A percentile compares a stretch with the other conserved stretches of the same genome.
These are phyloP conservation scores for Trichoderma reesei DNA, from an alignment of 495 filamentous ascomycete species.

Conservation along the genomic window DNA sequence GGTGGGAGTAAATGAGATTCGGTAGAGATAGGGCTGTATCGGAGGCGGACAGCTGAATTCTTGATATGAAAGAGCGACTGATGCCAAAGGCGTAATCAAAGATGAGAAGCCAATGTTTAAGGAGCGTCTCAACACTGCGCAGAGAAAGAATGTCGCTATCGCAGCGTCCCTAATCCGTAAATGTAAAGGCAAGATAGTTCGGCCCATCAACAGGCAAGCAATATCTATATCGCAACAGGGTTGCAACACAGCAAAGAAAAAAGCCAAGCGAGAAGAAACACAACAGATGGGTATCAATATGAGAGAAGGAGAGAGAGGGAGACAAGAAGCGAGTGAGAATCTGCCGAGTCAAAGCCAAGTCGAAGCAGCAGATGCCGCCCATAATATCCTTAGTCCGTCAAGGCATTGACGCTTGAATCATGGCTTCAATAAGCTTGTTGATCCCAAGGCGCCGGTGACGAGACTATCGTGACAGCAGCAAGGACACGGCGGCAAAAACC, in stretches of 20 bases:
- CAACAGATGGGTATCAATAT: background rate
- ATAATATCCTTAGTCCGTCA: constrained; percentile 5
- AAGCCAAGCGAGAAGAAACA: background rate
- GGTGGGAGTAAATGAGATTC: background rate
- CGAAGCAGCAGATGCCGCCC: background rate
- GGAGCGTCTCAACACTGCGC: background rate
- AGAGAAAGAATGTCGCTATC: no score
- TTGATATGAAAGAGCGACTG: background rate
- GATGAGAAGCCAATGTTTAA: background rate
- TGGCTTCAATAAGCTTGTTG: background rate
- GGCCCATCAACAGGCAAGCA: background rate
- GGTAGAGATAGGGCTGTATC: background rate
- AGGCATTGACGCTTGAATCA: background rate
- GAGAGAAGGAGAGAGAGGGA: background rate
- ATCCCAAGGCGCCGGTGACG: constrained; percentile 2
- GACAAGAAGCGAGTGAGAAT: background rate
- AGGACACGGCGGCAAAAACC: no score
- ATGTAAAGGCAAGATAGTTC: background rate
- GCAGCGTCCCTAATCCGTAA: background rate
- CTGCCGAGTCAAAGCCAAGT: background rate
- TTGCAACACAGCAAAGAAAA: background rate
- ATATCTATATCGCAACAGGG: background rate
- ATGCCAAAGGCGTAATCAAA: background rate
- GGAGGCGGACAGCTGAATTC: background rate
- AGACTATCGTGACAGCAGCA: constrained; percentile 6